A percentile compares a stretch with the other conserved stretches of the same genome.
Conservation (phyloP, 208 protist species). For the Acanthamoeba healyi region DNA sequence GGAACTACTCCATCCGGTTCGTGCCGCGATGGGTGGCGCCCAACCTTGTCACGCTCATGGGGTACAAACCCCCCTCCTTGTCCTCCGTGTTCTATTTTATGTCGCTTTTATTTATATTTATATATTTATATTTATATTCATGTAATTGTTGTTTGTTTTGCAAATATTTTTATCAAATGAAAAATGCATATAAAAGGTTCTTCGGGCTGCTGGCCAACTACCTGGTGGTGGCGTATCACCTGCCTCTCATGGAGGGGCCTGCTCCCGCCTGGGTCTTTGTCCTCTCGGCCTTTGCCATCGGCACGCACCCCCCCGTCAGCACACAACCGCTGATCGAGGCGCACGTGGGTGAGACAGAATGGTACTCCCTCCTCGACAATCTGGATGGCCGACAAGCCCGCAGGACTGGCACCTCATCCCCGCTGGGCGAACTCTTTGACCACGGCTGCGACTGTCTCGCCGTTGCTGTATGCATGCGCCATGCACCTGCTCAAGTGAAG, state of each 20-base stretch:
- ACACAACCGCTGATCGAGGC: too few species aligned
- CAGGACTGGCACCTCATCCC: constrained; percentile 92
- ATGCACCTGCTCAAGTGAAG: too few species aligned
- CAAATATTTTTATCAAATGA: too few species aligned
- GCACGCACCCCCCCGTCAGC: not conserved
- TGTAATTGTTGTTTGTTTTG: too few species aligned
- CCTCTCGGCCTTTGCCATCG: not conserved
- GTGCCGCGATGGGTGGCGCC: not conserved
- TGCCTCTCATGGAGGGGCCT: constrained; percentile 18
- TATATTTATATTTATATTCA: too few species aligned
- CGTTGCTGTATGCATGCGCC: constrained; percentile 22
- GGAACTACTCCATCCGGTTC: constrained; percentile 57
- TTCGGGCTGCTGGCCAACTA: constrained; percentile 23
- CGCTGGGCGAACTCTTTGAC: constrained; percentile 96
- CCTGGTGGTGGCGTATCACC: not conserved
- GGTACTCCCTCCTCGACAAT: too few species aligned
- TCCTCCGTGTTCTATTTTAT: not conserved
- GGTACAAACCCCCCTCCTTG: not conserved
- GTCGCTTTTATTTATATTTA: too few species aligned
- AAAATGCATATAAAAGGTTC: too few species aligned
- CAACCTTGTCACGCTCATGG: constrained; percentile 48
- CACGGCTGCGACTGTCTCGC: constrained; percentile 88
- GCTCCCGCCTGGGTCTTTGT: constrained; percentile 30
- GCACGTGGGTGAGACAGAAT: too few species aligned
- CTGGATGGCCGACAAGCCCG: constrained; percentile 97